Evolutionary conservation across 2,329 filamentous ascomycete genomes (phyloP).

Genomic region (Boeremia lycopersici): DNA sequence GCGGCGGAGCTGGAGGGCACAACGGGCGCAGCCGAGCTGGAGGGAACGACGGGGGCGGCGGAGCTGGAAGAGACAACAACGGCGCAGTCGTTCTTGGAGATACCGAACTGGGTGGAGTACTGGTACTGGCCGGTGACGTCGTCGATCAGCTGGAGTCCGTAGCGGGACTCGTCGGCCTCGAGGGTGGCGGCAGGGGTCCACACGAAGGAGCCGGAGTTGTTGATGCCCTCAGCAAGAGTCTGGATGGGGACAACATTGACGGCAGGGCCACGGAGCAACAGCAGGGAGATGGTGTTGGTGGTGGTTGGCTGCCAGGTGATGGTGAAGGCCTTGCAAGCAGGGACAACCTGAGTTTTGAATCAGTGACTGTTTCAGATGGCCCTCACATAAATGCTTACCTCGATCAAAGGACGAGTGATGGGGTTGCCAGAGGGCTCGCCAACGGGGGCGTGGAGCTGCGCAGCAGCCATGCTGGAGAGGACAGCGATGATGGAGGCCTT

Average conservation of each 20-base stretch:
- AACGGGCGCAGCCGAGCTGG: slow-evolving; percentile 20
- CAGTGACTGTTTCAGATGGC: not conserved
- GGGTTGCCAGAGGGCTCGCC: slow-evolving; percentile 58
- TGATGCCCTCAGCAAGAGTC: slow-evolving; percentile 57
- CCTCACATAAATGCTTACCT: slow-evolving; percentile 41
- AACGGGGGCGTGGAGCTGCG: slow-evolving; percentile 37
- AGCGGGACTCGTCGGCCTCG: slow-evolving; percentile 57
- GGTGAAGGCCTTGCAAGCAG: slow-evolving; percentile 61
- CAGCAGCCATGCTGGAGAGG: slow-evolving; percentile 58
- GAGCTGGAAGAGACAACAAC: slow-evolving; percentile 26
- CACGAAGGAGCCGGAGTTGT: slow-evolving; percentile 61
- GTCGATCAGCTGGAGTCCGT: slow-evolving; percentile 67
- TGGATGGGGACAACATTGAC: slow-evolving; percentile 59
- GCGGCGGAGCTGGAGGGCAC: slow-evolving; percentile 24
- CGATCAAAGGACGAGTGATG: slow-evolving; percentile 57
- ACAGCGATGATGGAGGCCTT: slow-evolving; percentile 54
- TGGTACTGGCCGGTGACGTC: slow-evolving; percentile 66
- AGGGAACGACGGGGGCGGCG: slow-evolving; percentile 20
- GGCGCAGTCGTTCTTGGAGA: slow-evolving; percentile 53
- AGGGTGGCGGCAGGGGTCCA: slow-evolving; percentile 61
- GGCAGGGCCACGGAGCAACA: slow-evolving; percentile 65
- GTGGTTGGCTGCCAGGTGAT: slow-evolving; percentile 64
- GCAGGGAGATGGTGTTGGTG: slow-evolving; percentile 59
- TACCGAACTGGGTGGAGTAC: slow-evolving; percentile 65
- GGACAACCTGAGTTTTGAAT: slow-evolving; percentile 50